These are phyloP conservation scores for Bidens hawaiensis DNA, from an alignment of 140 eudicot species.

Conservation along the genomic window DNA sequence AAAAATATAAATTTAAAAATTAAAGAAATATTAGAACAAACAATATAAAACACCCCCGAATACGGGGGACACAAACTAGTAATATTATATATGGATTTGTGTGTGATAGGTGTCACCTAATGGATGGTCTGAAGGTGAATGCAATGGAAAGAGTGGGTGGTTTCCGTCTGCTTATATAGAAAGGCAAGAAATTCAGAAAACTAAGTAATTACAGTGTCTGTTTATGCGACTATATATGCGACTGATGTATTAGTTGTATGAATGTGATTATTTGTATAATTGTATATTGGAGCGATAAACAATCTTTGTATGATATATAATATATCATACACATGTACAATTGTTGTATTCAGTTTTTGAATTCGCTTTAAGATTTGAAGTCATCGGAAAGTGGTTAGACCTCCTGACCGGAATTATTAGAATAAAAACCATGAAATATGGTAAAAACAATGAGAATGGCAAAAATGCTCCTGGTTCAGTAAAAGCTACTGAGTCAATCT, in stretches of 20 bases:
- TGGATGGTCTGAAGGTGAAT: constrained; percentile 99
- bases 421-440: too few relatives aligned
- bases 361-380: neutral
- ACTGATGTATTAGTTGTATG: neutral
- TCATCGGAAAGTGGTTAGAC: neutral
- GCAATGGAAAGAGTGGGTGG: constrained; percentile 85
- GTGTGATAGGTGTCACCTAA: constrained; percentile 50
- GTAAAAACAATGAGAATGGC: too few relatives aligned
- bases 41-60: too few relatives aligned
- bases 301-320: neutral
- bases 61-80: too few relatives aligned
- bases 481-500: too few relatives aligned
- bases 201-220: constrained; percentile 9
- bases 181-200: constrained; percentile 38
- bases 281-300: constrained; percentile 21
- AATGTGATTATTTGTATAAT: neutral
- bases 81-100: neutral
- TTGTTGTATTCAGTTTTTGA: neutral
- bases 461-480: too few relatives aligned
- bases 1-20: too few relatives aligned
- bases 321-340: neutral
- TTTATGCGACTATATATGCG: neutral
- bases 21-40: too few relatives aligned
- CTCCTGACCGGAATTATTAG: neutral
- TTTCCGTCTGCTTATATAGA: constrained; percentile 91